phyloP scores from a whole-genome alignment of 2,329 filamentous ascomycete species.

The Aspergillus eucalypticola region DNA sequence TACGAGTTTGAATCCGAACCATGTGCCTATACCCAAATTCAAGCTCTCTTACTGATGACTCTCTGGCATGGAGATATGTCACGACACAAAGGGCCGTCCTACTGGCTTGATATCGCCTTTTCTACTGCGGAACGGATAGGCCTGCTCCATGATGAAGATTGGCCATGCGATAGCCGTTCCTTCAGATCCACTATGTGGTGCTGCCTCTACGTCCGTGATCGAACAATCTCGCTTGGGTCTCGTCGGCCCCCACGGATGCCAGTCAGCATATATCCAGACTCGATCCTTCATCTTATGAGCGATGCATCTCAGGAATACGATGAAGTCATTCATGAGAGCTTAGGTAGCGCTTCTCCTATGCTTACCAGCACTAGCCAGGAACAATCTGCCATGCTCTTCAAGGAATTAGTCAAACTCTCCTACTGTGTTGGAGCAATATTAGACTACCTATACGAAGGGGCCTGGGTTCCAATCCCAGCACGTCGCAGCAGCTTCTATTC shows the following conservation, averaged over 20 bases:
- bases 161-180: background rate
- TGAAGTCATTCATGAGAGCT: background rate
- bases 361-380: background rate
- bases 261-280: background rate
- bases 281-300: background rate
- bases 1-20: conserved; percentile 17
- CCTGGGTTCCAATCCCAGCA: background rate
- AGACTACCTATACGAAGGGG: background rate
- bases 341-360: background rate
- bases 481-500: background rate
- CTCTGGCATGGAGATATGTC: conserved; percentile 15
- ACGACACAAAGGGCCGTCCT: conserved; percentile 13
- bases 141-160: background rate
- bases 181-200: conserved; percentile 10
- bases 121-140: conserved; percentile 16
- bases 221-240: background rate
- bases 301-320: background rate
- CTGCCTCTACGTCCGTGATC: conserved; percentile 18
- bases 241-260: background rate
- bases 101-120: conserved; percentile 18
- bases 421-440: background rate
- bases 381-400: background rate
- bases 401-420: background rate
- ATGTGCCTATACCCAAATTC: conserved; percentile 16
- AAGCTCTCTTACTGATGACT: conserved; percentile 17